Percentiles rank a stretch among this genome's conserved stretches.
Conservation (phyloP, 2,329 filamentous ascomycete species). For the Daldinia sp. region DNA sequence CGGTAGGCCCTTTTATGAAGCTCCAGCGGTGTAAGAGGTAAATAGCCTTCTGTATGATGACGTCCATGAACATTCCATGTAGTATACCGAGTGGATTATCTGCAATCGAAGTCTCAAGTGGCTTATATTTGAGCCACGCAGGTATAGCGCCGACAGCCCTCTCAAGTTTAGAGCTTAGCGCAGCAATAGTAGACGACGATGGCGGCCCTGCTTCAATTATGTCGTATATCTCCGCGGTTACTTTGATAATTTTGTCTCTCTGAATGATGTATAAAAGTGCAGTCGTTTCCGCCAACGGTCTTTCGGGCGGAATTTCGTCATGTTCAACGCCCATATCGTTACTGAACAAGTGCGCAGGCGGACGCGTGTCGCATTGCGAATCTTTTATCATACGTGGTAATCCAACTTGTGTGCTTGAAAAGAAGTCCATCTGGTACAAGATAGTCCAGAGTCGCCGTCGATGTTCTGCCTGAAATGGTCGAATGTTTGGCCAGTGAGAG, state of each 20-base stretch:
- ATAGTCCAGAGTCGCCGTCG: slow-evolving; percentile 16
- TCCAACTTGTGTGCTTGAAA: slow-evolving; percentile 12
- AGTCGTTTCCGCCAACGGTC: slow-evolving; percentile 12
- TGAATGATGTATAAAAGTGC: slow-evolving; percentile 13
- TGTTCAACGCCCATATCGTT: slow-evolving; percentile 11
- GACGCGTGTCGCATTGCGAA: slow-evolving; percentile 11
- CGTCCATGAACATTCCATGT: slow-evolving; percentile 3
- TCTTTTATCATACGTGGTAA: slow-evolving; percentile 25
- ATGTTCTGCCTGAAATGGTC: slow-evolving; percentile 20
- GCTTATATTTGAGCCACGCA: slow-evolving; percentile 4
- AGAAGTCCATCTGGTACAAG: slow-evolving; percentile 19
- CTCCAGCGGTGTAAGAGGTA: slow-evolving; percentile 12
- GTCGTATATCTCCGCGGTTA: slow-evolving; percentile 10
- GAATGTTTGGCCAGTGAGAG: slow-evolving; percentile 13
- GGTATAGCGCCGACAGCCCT: slow-evolving; percentile 4
- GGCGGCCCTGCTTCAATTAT: slow-evolving; percentile 7
- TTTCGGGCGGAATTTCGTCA: slow-evolving; percentile 12
- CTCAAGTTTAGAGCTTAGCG: slow-evolving; percentile 2
- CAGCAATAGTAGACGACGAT: neutral
- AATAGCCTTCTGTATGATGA: slow-evolving; percentile 4
- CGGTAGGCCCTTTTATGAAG: slow-evolving; percentile 1
- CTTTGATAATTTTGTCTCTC: slow-evolving; percentile 5
- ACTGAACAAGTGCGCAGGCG: slow-evolving; percentile 17
- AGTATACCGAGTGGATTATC: slow-evolving; percentile 4
- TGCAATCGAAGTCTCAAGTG: slow-evolving; percentile 1